Base-by-base conservation (phyloP, 495 filamentous ascomycete species). In the Pseudoneurospora amorphoporcata region DNA sequence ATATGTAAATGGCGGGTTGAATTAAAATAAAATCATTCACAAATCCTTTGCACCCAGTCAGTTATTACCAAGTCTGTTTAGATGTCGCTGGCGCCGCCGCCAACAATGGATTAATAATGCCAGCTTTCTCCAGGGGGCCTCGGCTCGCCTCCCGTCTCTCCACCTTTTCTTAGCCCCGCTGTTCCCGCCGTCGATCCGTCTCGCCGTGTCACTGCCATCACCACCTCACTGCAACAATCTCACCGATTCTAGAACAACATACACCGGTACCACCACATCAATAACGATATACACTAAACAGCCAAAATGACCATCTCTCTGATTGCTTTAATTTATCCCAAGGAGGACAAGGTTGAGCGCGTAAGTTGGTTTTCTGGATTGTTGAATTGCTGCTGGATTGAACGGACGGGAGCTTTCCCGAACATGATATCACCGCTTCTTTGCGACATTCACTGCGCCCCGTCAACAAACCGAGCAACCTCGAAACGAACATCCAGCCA, bases 311-410 rank as follows among this genome's bases (percentile, higher is more conserved):
- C 70, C 53, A 16, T 77, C 61, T 23, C 61, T 41, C 32, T 75
- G 39, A 9, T 79, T 32, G 76, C 76, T 17, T 43, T 77, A 9
- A 17, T 79, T n/a, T 72, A 71, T 7, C 77, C 77, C 70, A 79
- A 79, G 68, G 72, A 73, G 16, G 77, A 76, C 68, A 65, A 69
- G 19, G 61, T 77, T n/a, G 73, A 73, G 8, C 74, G 77, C 35
- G 76, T 79, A 76, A 16, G 72, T 73, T 65, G 53, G 29, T 65
- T 10, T 37, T 8, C 29, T 35, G 53, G 29, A 65, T 8, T 65
- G 53, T 8, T 17, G 53, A 65, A 65, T 12, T 58, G 2, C 43
- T 17, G 17, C 35, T 37, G 43, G 17, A 17, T 23, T 32, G 19
- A 14, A 58, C 47, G 19, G 47, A 41, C 39, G 12, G 42, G 42